Evolutionary conservation across 2,329 filamentous ascomycete genomes (phyloP), one percentile per base, ranked within the genome.

Genomic region (Phialophora expanda): DNA sequence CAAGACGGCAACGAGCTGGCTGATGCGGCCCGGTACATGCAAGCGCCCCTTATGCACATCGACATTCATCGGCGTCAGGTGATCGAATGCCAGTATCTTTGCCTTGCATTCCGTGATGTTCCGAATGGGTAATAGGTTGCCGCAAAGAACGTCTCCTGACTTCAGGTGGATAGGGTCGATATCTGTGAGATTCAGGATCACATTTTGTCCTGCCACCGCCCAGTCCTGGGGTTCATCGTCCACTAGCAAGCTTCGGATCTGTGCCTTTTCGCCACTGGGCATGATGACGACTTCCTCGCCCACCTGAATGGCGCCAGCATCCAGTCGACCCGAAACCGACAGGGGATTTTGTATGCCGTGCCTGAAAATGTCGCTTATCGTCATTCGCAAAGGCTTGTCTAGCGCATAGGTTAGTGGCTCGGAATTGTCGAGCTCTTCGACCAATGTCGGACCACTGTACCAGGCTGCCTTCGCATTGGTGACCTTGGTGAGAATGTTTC

Each of bases 181-280:
- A 70, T 94, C 90, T 8, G 87, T 84, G 56, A 99, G 84, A 71
- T 96, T 90, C n/a, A 99, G 81, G 0, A 89, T 89, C 17, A 91
- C 87, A 66, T 95, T 96, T 74, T 98, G 92, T 0, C 94, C 94
- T 0, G 94, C 93, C 14, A 97, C 93, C 0, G 91, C 92, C 92
- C 93, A 99, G 66, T 97, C 93, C 12, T 46, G 62, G 0, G 86
- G 80, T 58, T 90, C 86, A 24, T 87, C 85, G 75, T 94, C 90
- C 9, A 93, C 85, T 75, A 95, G 89, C 56, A 99, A 83, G 3
- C 87, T 89, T 75, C 94, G 96, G 76, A 98, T 85, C 58, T 87
- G 88, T 1, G 92, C 93, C 44, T 86, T 89, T 75, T 97, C 90
- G 26, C 88, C 89, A 61, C 90, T 91, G 0, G 95, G 95, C 76